Evolutionary conservation across 371 early-diverging fungal species (phyloP).

Genomic region (Mortierella sp.): DNA sequence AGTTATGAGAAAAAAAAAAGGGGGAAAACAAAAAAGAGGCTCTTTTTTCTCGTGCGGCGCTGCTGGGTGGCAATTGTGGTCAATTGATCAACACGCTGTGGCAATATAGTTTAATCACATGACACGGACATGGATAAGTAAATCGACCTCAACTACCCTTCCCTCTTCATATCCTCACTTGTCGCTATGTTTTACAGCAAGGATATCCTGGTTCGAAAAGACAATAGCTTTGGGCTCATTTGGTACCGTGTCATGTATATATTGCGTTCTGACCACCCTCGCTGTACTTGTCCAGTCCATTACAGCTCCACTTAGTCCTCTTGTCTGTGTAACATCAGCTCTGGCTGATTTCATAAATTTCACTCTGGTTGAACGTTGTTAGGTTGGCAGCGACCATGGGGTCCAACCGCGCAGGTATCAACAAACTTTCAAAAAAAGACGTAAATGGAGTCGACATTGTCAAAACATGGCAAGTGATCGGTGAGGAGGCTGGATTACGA

Average conservation of each 20-base stretch:
- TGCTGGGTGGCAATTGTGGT: too few relatives aligned
- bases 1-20: not conserved
- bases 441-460: slow-evolving; percentile 56
- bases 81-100: too few relatives aligned
- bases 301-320: not conserved
- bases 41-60: not conserved
- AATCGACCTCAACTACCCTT: not conserved
- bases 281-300: too few relatives aligned
- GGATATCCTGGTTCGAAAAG: slow-evolving; percentile 50
- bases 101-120: not conserved
- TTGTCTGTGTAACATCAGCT: not conserved
- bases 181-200: slow-evolving; percentile 53
- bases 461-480: slow-evolving; percentile 56
- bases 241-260: slow-evolving; percentile 25
- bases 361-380: not conserved
- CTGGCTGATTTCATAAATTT: not conserved
- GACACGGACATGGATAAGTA: not conserved
- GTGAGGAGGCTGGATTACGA: too few relatives aligned
- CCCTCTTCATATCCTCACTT: not conserved
- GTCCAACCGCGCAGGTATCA: slow-evolving; percentile 52
- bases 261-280: not conserved
- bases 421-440: slow-evolving; percentile 59
- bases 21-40: too few relatives aligned
- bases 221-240: slow-evolving; percentile 44
- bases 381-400: slow-evolving; percentile 63